Conservation (phyloP, 257 asterid genomes). For the Nicotiana otophora region DNA sequence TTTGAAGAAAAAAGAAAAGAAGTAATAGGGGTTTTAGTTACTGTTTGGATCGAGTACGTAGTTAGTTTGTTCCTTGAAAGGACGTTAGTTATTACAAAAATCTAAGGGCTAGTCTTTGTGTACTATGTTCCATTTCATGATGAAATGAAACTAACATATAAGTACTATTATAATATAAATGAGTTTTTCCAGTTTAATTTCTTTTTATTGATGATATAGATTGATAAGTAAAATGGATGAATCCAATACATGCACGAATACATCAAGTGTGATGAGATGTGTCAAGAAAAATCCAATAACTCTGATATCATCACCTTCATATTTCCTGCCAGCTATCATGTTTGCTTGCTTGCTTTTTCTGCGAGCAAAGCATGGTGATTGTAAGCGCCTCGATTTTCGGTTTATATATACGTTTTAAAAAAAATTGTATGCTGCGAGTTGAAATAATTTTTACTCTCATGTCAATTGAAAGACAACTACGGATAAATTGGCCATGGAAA, state of each 20-base stretch:
- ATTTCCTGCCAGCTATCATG: conserved; percentile 26
- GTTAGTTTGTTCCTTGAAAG: background rate
- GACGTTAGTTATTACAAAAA: background rate
- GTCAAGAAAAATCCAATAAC: background rate
- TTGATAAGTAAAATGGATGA: background rate
- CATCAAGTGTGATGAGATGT: background rate
- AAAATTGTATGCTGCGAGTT: background rate
- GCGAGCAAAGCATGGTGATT: background rate
- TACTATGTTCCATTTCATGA: background rate
- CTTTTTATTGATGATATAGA: background rate
- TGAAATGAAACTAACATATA: background rate
- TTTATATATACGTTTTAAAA: background rate
- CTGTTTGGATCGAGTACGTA: background rate
- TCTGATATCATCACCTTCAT: conserved; percentile 22
- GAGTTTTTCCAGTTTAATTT: background rate
- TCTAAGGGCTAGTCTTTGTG: background rate
- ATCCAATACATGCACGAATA: background rate
- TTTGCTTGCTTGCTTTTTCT: conserved; percentile 12
- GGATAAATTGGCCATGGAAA: too few species aligned
- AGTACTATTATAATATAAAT: conserved; percentile 2
- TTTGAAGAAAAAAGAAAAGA: background rate
- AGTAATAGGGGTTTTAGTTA: background rate
- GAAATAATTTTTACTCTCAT: background rate
- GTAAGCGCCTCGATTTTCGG: background rate
- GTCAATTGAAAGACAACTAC: background rate